Percentiles rank a stretch among this genome's conserved stretches.
Conservation (phyloP, 139 green algal genomes). For the Klebsormidium nitens region DNA sequence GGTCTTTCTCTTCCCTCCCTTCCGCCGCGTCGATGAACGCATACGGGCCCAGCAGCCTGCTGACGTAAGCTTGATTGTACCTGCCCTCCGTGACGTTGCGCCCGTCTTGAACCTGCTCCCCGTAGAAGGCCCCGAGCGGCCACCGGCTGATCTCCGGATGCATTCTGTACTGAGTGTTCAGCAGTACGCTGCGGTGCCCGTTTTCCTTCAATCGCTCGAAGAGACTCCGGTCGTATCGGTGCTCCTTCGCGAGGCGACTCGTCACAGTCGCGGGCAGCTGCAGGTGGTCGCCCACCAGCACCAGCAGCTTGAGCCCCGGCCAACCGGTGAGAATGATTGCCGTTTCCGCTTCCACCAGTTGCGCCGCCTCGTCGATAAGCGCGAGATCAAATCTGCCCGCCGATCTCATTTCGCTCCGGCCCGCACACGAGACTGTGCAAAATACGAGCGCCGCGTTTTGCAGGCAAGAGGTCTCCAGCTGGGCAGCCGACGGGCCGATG, state of each 20-base stretch:
- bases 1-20: neutral
- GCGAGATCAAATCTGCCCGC: slow-evolving; percentile 62
- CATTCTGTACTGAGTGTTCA: slow-evolving; percentile 78
- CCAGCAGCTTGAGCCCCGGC: slow-evolving; percentile 47
- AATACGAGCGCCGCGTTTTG: too few species aligned
- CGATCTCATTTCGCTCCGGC: too few species aligned
- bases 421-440: too few species aligned
- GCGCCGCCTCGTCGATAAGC: slow-evolving; percentile 90
- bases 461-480: too few species aligned
- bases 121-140: slow-evolving; percentile 23
- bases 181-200: slow-evolving; percentile 50
- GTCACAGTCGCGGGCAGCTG: slow-evolving; percentile 56
- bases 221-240: slow-evolving; percentile 21
- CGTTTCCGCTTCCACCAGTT: slow-evolving; percentile 74
- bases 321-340: slow-evolving; percentile 70
- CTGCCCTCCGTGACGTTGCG: slow-evolving; percentile 11
- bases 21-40: slow-evolving; percentile 30
- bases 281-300: slow-evolving; percentile 42
- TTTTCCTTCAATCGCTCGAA: slow-evolving; percentile 58
- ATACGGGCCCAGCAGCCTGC: slow-evolving; percentile 23
- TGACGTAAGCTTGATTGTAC: neutral
- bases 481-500: too few species aligned
- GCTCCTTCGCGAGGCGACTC: slow-evolving; percentile 5
- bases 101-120: slow-evolving; percentile 20
- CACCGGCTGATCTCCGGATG: slow-evolving; percentile 76